Conservation (phyloP, 352 stramenopile genomes). For the Pythium chondricola region DNA sequence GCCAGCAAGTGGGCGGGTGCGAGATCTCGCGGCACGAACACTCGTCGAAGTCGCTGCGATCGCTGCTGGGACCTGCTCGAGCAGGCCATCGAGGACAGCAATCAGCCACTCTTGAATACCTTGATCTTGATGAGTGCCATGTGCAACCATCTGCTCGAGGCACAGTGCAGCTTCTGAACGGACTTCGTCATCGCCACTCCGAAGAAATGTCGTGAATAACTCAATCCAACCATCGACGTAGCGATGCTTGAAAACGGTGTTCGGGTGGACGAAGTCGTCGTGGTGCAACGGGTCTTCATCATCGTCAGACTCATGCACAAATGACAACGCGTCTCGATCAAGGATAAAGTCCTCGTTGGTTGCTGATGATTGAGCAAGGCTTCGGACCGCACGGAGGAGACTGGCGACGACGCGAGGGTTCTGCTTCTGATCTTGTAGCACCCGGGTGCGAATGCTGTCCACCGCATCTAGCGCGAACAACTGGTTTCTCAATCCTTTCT, state of each 20-base stretch:
- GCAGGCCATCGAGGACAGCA: conserved; percentile 54
- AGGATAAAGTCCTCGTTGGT: conserved; percentile 23
- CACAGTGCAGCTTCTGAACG: conserved; percentile 47
- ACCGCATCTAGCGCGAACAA: conserved; percentile 33
- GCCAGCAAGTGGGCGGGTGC: conserved; percentile 47
- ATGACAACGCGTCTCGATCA: conserved; percentile 54
- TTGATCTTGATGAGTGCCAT: conserved; percentile 44
- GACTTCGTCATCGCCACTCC: conserved; percentile 38
- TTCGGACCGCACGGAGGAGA: conserved; percentile 47
- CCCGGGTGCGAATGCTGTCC: conserved; percentile 31
- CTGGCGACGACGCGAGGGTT: conserved; percentile 39
- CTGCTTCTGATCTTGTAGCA: conserved; percentile 21
- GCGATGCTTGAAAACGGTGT: conserved; percentile 28
- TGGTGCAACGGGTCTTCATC: conserved; percentile 43
- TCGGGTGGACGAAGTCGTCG: conserved; percentile 49
- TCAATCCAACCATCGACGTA: conserved; percentile 78
- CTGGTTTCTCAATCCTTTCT: conserved; percentile 29
- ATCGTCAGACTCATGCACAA: conserved; percentile 42
- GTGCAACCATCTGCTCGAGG: conserved; percentile 42
- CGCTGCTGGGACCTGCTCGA: conserved; percentile 44
- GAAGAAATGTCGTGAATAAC: conserved; percentile 60
- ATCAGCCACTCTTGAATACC: conserved; percentile 72
- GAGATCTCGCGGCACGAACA: conserved; percentile 50
- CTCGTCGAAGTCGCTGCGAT: conserved; percentile 41
- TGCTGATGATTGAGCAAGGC: conserved; percentile 24